These are phyloP conservation scores for Cenococcum geophilum DNA, from an alignment of 495 filamentous ascomycete genomes.

Conservation along the genomic window DNA sequence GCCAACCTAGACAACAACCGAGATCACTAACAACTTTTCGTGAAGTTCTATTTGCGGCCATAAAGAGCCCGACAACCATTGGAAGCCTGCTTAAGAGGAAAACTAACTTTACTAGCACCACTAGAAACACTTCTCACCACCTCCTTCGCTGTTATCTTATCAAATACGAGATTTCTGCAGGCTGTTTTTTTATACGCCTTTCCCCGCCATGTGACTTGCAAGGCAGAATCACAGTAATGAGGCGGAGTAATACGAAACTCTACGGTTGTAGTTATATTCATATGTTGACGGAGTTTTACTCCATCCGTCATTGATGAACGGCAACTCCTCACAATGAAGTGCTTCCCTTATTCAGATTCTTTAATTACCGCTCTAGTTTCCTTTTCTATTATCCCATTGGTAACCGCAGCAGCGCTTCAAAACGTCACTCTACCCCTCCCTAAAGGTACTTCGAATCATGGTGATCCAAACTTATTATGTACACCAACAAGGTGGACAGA, in stretches of 20 bases:
- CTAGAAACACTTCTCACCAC: too few species aligned
- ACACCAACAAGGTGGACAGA: constrained; percentile 28
- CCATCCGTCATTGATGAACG: background rate
- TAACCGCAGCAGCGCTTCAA: constrained; percentile 11
- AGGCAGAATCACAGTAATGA: background rate
- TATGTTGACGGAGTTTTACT: background rate
- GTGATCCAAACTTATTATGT: constrained; percentile 18
- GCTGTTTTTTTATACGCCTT: too few species aligned
- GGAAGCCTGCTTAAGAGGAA: too few species aligned
- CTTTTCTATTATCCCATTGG: background rate
- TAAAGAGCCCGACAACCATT: too few species aligned
- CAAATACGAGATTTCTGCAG: too few species aligned
- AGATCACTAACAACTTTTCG: too few species aligned
- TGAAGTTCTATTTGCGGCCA: too few species aligned
- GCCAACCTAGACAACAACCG: too few species aligned
- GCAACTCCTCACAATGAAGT: background rate
- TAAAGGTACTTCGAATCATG: constrained; percentile 13
- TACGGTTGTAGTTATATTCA: background rate
- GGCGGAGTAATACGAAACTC: background rate
- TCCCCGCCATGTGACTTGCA: too few species aligned
- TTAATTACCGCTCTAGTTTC: background rate
- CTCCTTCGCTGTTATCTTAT: too few species aligned
- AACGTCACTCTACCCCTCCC: constrained; percentile 22
- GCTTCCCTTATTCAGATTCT: background rate
- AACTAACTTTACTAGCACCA: too few species aligned